Evolutionary conservation across 805 yeast genomes (phyloP).

Genomic region (Candida schatavii): DNA sequence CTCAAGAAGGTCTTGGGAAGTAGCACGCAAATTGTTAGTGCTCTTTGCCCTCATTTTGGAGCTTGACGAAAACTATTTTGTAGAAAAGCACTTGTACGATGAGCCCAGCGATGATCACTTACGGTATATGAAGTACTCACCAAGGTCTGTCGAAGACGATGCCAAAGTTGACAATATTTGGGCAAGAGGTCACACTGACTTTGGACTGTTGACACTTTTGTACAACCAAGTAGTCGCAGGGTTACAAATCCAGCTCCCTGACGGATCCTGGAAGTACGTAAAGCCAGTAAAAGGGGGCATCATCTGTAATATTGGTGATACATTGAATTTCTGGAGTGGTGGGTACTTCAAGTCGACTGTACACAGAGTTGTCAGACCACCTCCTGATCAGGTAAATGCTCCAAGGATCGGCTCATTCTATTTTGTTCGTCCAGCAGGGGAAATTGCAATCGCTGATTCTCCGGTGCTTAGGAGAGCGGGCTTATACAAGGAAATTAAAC

Average conservation of each 20-base stretch:
- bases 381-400: slow-evolving; percentile 26
- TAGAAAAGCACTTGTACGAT: slow-evolving; percentile 26
- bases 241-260: slow-evolving; percentile 25
- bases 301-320: slow-evolving; percentile 35
- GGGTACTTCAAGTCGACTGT: slow-evolving; percentile 34
- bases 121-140: slow-evolving; percentile 32
- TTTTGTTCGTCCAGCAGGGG: slow-evolving; percentile 30
- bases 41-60: slow-evolving; percentile 34
- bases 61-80: slow-evolving; percentile 31
- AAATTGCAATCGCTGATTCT: slow-evolving; percentile 27
- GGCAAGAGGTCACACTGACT: slow-evolving; percentile 36
- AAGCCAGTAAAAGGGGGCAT: slow-evolving; percentile 30
- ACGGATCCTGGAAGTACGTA: slow-evolving; percentile 34
- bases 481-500: slow-evolving; percentile 20
- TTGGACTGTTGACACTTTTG: slow-evolving; percentile 33
- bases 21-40: slow-evolving; percentile 21
- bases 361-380: slow-evolving; percentile 35
- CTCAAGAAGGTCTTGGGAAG: slow-evolving; percentile 21
- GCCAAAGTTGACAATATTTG: slow-evolving; percentile 27
- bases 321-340: slow-evolving; percentile 33
- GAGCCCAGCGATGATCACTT: slow-evolving; percentile 34
- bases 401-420: slow-evolving; percentile 35
- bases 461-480: slow-evolving; percentile 30
- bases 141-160: slow-evolving; percentile 26
- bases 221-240: slow-evolving; percentile 36